These are phyloP conservation scores for Ajuga reptans DNA, from an alignment of 305 asterid genomes.

Conservation along the genomic window DNA sequence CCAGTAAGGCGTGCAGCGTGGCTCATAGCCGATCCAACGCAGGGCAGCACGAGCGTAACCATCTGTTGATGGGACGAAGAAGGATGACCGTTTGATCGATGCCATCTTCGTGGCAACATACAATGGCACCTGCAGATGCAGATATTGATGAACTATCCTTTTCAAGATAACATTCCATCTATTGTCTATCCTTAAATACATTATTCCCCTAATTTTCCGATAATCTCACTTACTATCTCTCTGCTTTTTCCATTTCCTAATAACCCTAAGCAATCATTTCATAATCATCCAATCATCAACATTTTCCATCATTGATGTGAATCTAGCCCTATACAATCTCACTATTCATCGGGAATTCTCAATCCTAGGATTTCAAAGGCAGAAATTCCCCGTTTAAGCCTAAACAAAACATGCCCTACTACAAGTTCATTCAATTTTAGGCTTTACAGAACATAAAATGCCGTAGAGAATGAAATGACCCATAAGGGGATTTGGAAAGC, in stretches of 20 bases:
- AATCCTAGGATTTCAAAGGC: too few relatives aligned
- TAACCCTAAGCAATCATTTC: too few relatives aligned
- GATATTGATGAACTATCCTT: not conserved
- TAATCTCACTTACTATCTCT: too few relatives aligned
- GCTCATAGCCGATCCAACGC: conserved; percentile 80
- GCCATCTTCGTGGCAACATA: conserved; percentile 98
- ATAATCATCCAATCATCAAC: too few relatives aligned
- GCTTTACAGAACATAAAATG: not conserved
- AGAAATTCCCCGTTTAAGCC: too few relatives aligned
- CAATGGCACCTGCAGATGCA: conserved; percentile 56
- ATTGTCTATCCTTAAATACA: not conserved
- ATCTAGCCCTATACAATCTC: too few relatives aligned
- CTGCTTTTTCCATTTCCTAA: too few relatives aligned
- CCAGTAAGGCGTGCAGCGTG: conserved; percentile 97
- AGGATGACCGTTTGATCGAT: conserved; percentile 75
- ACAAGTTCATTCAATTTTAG: not conserved
- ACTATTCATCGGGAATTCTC: too few relatives aligned
- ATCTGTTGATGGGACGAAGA: conserved; percentile 82
- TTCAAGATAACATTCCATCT: too few relatives aligned
- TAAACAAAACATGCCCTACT: not conserved
- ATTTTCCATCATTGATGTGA: too few relatives aligned
- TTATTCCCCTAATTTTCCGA: too few relatives aligned
- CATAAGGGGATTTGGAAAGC: not conserved
- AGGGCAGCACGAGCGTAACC: conserved; percentile 78
- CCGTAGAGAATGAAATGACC: not conserved